Evolutionary conservation across 805 yeast genomes (phyloP).

Genomic region (Ascoidea tarda): DNA sequence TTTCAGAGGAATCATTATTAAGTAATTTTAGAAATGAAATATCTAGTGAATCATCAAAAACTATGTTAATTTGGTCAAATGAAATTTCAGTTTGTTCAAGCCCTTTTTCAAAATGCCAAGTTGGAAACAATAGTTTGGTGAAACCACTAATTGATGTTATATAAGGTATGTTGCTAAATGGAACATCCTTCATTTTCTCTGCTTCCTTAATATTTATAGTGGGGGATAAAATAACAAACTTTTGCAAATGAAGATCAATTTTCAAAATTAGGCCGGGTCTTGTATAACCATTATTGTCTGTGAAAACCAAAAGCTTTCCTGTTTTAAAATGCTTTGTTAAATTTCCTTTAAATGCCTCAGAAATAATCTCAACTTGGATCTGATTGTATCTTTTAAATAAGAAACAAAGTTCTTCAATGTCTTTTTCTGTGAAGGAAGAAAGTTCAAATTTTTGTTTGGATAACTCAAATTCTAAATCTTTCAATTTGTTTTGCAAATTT

Average conservation of each 20-base stretch:
- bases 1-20: conserved; percentile 18
- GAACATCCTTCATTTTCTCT: conserved; percentile 12
- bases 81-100: conserved; percentile 9
- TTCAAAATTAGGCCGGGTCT: conserved; percentile 43
- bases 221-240: conserved; percentile 28
- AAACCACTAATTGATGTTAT: conserved; percentile 17
- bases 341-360: conserved; percentile 32
- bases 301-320: conserved; percentile 48
- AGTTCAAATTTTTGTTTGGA: conserved; percentile 1
- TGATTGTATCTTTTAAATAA: conserved; percentile 31
- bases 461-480: conserved; percentile 18
- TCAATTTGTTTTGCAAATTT: conserved; percentile 32
- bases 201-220: conserved; percentile 23
- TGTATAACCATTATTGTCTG: conserved; percentile 28
- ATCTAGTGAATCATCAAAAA: not conserved
- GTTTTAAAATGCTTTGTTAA: conserved; percentile 31
- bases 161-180: conserved; percentile 15
- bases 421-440: conserved; percentile 11
- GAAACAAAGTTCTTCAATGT: conserved; percentile 30
- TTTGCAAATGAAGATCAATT: conserved; percentile 19
- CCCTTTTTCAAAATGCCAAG: conserved; percentile 13
- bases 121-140: conserved; percentile 7
- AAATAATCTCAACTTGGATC: conserved; percentile 29
- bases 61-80: conserved; percentile 2
- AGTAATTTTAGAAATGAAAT: conserved; percentile 8